These are phyloP conservation scores for Rhizophlyctis rosea DNA, from an alignment of 192 early-diverging fungal genomes.

Conservation along the genomic window DNA sequence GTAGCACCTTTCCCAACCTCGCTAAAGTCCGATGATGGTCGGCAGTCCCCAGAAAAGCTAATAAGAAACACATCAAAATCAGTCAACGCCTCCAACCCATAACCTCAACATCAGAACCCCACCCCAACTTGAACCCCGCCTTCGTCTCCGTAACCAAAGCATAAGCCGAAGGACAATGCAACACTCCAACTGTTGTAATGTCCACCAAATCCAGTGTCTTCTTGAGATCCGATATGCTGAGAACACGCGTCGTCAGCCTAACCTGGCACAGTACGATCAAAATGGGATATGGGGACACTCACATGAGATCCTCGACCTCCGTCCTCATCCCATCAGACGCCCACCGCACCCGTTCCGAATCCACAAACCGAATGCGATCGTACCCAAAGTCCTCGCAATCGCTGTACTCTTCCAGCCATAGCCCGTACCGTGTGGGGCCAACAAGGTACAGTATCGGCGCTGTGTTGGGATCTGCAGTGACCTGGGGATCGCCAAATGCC, in stretches of 20 bases:
- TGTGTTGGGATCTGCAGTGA: slow-evolving; percentile 1
- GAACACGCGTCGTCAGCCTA: no score
- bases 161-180: slow-evolving; percentile 82
- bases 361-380: slow-evolving; percentile 46
- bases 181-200: slow-evolving; percentile 70
- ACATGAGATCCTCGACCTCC: slow-evolving; percentile 6
- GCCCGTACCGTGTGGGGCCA: slow-evolving; percentile 53
- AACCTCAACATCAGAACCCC: no score
- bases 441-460: slow-evolving; percentile 47
- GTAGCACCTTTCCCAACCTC: slow-evolving; percentile 59
- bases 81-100: no score
- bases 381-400: slow-evolving; percentile 67
- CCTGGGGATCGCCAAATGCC: no score
- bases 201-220: slow-evolving; percentile 47
- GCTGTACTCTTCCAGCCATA: slow-evolving; percentile 65
- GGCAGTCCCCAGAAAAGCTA: slow-evolving; percentile 85
- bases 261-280: no score
- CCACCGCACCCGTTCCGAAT: slow-evolving; percentile 49
- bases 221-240: slow-evolving; percentile 11
- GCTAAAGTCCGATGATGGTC: slow-evolving; percentile 75
- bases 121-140: no score
- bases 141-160: slow-evolving; percentile 72
- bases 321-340: background rate
- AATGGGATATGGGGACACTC: no score
- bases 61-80: no score